Percentiles rank a stretch among this genome's conserved stretches.
These are phyloP conservation scores for Sclerotinia sclerotiorum DNA, from an alignment of 2,329 filamentous ascomycete species.

Conservation along the genomic window DNA sequence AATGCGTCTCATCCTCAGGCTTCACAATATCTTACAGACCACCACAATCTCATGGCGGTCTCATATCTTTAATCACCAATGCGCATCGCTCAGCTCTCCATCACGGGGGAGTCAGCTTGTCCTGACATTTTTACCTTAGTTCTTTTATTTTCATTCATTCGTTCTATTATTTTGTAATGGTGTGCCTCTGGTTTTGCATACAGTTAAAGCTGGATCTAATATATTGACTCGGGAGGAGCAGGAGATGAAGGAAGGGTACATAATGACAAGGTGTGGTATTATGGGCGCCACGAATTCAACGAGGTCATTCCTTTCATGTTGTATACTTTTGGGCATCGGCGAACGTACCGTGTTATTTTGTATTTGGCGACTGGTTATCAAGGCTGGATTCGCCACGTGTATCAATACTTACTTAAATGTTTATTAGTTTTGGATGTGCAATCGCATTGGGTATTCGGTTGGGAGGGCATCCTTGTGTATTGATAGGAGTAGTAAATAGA, in stretches of 20 bases:
- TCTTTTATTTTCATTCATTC: not conserved
- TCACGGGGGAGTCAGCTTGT: not conserved
- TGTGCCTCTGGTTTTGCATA: slow-evolving; percentile 1
- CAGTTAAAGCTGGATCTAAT: slow-evolving; percentile 2
- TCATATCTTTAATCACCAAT: not conserved
- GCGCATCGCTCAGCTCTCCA: not conserved
- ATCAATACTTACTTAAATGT: slow-evolving; percentile 5
- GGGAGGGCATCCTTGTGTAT: not conserved
- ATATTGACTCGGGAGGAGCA: not conserved
- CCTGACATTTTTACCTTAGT: not conserved
- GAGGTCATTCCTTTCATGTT: slow-evolving; percentile 15
- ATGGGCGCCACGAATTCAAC: slow-evolving; percentile 21
- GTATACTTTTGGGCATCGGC: slow-evolving; percentile 8
- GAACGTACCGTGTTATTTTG: not conserved
- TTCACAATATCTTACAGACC: not conserved
- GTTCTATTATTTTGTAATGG: slow-evolving; percentile 10
- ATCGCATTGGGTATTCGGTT: not conserved
- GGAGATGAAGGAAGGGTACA: slow-evolving; percentile 2
- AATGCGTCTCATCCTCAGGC: not conserved
- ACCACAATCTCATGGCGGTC: not conserved
- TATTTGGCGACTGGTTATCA: not conserved
- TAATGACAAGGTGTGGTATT: slow-evolving; percentile 9
- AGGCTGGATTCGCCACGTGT: not conserved
- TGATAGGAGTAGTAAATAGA: not conserved
- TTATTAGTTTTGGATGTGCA: slow-evolving; percentile 4